Conservation (phyloP, 192 early-diverging fungal species). For the Podila horticola region DNA sequence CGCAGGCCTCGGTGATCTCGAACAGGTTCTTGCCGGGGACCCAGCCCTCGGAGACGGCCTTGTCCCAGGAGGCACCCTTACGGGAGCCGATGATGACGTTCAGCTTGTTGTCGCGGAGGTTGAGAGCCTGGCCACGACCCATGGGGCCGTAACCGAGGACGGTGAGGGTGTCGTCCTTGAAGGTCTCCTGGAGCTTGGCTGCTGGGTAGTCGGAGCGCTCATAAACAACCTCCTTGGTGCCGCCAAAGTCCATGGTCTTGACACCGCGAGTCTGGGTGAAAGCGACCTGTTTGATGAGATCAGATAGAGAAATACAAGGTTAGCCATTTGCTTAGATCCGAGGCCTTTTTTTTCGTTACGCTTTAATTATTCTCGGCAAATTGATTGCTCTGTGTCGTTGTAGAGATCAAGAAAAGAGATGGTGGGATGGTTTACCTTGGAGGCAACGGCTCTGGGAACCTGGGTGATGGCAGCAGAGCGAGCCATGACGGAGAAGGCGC, state of each 20-base stretch:
- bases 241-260: constrained; percentile 96
- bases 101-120: constrained; percentile 95
- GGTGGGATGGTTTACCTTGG: constrained; percentile 28
- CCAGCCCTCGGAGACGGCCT: constrained; percentile 96
- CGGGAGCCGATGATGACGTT: constrained; percentile 97
- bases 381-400: not conserved
- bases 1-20: constrained; percentile 89
- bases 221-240: constrained; percentile 90
- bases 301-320: not conserved
- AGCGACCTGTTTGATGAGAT: constrained; percentile 13
- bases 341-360: too few relatives aligned
- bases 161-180: constrained; percentile 94
- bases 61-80: constrained; percentile 91
- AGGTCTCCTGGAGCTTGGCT: constrained; percentile 91
- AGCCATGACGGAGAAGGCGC: constrained; percentile 49
- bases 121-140: constrained; percentile 93
- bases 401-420: not conserved
- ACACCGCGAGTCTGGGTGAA: constrained; percentile 76
- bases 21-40: constrained; percentile 96
- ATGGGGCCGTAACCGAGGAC: constrained; percentile 97
- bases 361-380: not conserved
- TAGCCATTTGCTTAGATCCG: too few relatives aligned
- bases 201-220: constrained; percentile 95
- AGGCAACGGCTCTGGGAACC: constrained; percentile 37
- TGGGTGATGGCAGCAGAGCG: constrained; percentile 49